Percentiles rank a stretch among this genome's conserved stretches.
Conservation (phyloP, 768 basidiomycete genomes). For the Mycena leptocephala region DNA sequence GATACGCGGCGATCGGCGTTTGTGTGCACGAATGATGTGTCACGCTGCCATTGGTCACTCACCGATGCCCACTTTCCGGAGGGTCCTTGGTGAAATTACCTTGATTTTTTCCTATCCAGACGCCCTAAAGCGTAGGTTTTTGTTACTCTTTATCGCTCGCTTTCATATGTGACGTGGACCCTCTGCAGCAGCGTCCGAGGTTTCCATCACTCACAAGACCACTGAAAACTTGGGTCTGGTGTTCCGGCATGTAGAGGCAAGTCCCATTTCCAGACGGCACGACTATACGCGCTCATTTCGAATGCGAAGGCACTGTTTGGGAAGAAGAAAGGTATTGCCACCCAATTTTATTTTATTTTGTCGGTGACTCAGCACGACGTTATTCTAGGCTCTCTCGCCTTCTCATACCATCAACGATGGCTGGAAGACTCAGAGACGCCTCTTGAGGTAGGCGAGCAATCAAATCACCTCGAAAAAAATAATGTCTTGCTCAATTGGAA, state of each 20-base stretch:
- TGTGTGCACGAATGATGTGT: background rate
- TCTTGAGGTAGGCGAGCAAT: background rate
- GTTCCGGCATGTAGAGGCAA: slow-evolving; percentile 24
- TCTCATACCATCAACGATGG: slow-evolving; percentile 18
- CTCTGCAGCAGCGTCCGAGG: background rate
- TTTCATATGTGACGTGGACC: background rate
- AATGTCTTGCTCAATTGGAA: background rate
- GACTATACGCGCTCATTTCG: background rate
- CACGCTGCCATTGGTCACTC: background rate
- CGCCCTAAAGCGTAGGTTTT: background rate
- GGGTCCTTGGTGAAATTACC: background rate
- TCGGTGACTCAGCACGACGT: background rate
- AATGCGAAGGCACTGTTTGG: background rate
- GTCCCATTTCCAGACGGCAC: background rate
- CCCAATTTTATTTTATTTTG: background rate
- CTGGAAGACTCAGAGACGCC: slow-evolving; percentile 24
- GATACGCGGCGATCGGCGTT: background rate
- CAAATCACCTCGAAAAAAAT: background rate
- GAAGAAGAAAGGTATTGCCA: slow-evolving; percentile 16
- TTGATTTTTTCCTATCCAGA: background rate
- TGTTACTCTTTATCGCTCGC: background rate
- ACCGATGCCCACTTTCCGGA: slow-evolving; percentile 1
- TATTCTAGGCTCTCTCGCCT: slow-evolving; percentile 8
- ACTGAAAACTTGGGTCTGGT: background rate
- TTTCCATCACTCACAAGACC: background rate